phyloP scores from a whole-genome alignment of 176 grass and related monocot species.

The Secale cereale region DNA sequence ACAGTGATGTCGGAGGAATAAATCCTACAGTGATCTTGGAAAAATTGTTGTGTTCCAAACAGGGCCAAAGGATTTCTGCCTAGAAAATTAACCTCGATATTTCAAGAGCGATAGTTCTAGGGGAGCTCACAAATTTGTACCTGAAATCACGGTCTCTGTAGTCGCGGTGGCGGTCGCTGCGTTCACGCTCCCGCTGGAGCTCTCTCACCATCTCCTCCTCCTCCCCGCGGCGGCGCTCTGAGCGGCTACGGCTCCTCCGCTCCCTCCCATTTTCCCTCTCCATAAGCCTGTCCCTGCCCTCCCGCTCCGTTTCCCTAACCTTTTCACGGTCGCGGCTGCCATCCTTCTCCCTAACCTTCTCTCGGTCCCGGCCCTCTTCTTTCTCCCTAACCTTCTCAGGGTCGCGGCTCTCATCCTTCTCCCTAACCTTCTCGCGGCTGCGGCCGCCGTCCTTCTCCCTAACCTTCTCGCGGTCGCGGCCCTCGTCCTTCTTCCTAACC shows the following conservation, averaged over 20 bases:
- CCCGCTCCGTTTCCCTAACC: conserved; percentile 38
- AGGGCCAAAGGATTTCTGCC: background rate
- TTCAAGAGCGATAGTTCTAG: background rate
- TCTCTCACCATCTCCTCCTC: conserved; percentile 66
- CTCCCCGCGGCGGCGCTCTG: conserved; percentile 51
- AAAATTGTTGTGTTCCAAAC: background rate
- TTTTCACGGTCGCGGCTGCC: conserved; percentile 9
- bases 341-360: conserved; percentile 30
- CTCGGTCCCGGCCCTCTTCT: conserved; percentile 10
- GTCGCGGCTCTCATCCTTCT: conserved; percentile 41
- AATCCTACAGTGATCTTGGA: background rate
- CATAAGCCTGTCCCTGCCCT: conserved; percentile 17
- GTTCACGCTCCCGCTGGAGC: conserved; percentile 43
- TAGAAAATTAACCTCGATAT: background rate
- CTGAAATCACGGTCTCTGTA: conserved; percentile 72
- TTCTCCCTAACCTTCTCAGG: conserved; percentile 42
- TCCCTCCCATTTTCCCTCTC: conserved; percentile 39
- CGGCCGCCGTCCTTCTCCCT: conserved; percentile 30
- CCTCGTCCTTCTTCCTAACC: conserved; percentile 43
- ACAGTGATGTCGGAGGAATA: background rate
- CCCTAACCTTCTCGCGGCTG: conserved; percentile 28
- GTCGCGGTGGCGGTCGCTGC: conserved; percentile 39
- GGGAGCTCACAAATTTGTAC: conserved; percentile 18
- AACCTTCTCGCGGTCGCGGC: conserved; percentile 37
- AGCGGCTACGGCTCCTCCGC: conserved; percentile 64